Evolutionary conservation across 331 rosid genomes (phyloP).

Genomic region (Pyrus hybrid): DNA sequence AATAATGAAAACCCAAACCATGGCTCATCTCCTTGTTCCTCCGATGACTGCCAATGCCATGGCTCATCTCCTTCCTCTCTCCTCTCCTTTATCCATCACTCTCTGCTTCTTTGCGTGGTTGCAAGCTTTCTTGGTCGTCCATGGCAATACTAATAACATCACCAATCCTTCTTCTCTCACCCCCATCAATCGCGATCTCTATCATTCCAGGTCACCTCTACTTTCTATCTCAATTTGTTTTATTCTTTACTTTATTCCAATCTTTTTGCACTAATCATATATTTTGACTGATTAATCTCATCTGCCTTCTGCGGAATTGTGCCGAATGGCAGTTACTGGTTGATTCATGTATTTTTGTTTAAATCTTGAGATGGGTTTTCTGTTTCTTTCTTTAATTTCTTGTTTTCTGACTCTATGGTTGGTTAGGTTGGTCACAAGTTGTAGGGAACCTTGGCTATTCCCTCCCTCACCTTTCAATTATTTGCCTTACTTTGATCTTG

Average conservation of each 20-base stretch:
- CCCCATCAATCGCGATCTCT: constrained; percentile 77
- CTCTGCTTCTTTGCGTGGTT: constrained; percentile 32
- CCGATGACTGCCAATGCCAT: constrained; percentile 8
- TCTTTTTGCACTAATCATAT: not conserved
- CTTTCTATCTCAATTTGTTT: not conserved
- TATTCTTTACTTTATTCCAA: not conserved
- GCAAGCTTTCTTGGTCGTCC: constrained; percentile 25
- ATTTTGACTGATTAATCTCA: not conserved
- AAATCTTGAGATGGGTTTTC: constrained; percentile 10
- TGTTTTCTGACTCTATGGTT: constrained; percentile 3
- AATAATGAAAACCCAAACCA: not conserved
- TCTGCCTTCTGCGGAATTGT: not conserved
- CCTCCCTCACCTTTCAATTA: not conserved
- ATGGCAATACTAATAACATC: constrained; percentile 31
- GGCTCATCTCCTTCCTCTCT: constrained; percentile 44
- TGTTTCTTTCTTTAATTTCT: not conserved
- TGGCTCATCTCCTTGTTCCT: too few relatives aligned
- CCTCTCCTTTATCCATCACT: constrained; percentile 22
- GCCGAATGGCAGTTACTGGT: not conserved
- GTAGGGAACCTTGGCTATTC: not conserved
- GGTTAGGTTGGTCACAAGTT: not conserved
- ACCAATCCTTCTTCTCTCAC: constrained; percentile 18
- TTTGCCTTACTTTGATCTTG: constrained; percentile 12
- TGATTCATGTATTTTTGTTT: not conserved
- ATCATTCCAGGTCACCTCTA: constrained; percentile 62